phyloP scores from a whole-genome alignment of 345 rosid genomes.

The Heritiera fomes region DNA sequence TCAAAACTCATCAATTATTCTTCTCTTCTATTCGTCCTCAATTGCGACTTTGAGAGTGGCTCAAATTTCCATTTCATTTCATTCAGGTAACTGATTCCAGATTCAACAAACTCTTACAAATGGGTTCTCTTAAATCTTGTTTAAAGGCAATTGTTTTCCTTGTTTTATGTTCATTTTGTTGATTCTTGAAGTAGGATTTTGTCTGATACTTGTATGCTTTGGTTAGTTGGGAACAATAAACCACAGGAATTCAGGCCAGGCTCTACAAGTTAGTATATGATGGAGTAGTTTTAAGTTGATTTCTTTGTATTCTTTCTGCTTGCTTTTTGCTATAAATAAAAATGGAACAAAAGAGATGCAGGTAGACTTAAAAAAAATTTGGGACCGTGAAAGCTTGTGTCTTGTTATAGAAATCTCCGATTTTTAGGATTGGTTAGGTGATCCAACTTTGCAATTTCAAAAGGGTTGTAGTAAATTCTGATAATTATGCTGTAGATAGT shows the following conservation, averaged over 20 bases:
- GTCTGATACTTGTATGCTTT: background rate
- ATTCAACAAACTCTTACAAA: background rate
- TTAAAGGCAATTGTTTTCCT: background rate
- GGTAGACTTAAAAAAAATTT: background rate
- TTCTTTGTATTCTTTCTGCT: background rate
- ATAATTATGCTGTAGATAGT: background rate
- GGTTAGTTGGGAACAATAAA: background rate
- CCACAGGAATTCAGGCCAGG: background rate
- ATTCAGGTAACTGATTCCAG: background rate
- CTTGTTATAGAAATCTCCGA: background rate
- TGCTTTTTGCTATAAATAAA: background rate
- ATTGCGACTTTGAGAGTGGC: background rate
- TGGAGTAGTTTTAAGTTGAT: background rate
- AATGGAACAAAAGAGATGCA: background rate
- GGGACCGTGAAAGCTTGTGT: background rate
- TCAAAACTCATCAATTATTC: background rate
- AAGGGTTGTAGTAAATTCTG: background rate
- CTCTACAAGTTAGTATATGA: background rate
- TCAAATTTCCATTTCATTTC: background rate
- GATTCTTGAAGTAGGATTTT: slow-evolving; percentile 5
- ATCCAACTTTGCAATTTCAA: background rate
- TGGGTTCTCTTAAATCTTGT: background rate
- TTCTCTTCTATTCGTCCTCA: background rate
- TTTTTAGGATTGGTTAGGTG: background rate
- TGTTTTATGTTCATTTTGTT: background rate